Percentiles rank a stretch among this genome's conserved stretches.
Evolutionary conservation across 768 basidiomycete genomes (phyloP).

Genomic region (Kwoniella shandongensis): DNA sequence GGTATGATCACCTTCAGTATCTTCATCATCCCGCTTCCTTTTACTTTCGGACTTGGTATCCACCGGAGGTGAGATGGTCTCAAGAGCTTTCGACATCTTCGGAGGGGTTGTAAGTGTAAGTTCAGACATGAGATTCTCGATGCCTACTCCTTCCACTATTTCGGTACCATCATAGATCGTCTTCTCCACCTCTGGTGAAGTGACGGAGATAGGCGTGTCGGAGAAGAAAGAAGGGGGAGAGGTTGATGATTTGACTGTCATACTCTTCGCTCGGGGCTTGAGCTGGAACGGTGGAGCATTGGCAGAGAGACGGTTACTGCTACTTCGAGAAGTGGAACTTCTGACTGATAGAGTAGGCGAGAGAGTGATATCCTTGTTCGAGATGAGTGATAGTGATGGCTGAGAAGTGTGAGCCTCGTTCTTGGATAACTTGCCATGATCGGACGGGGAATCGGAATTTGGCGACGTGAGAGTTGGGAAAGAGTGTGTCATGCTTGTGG

Average conservation of each 20-base stretch:
- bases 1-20: too few relatives aligned
- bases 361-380: too few relatives aligned
- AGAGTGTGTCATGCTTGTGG: neutral
- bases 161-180: neutral
- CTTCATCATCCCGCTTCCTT: too few relatives aligned
- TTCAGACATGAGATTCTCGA: too few relatives aligned
- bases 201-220: neutral
- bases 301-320: neutral
- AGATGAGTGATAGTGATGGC: too few relatives aligned
- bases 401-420: too few relatives aligned
- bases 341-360: neutral
- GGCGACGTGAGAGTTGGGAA: too few relatives aligned
- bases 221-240: constrained; percentile 14
- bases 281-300: constrained; percentile 8
- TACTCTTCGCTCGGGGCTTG: neutral
- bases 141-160: too few relatives aligned
- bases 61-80: too few relatives aligned
- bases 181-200: neutral
- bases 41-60: too few relatives aligned
- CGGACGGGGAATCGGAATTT: too few relatives aligned
- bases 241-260: neutral
- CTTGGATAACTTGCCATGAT: too few relatives aligned
- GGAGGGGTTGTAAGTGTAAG: neutral
- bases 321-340: neutral
- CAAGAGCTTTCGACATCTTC: neutral